Evolutionary conservation across 2,329 filamentous ascomycete species (phyloP).

Genomic region (Fusarium decemcellulare): DNA sequence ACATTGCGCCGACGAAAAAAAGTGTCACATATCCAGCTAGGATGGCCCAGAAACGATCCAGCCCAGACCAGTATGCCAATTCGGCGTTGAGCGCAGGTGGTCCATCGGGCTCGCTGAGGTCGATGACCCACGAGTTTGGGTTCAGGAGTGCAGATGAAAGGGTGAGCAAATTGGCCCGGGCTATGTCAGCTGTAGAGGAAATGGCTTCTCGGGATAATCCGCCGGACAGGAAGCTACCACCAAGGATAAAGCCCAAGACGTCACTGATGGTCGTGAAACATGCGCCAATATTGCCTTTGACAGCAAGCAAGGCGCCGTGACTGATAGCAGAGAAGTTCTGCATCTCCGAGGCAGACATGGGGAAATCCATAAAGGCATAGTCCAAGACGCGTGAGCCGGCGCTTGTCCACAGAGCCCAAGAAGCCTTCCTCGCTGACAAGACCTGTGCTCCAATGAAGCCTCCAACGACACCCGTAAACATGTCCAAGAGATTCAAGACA

Average conservation of each 20-base stretch:
- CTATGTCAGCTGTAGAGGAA: constrained; percentile 20
- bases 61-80: constrained; percentile 76
- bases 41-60: constrained; percentile 79
- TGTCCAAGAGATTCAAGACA: constrained; percentile 56
- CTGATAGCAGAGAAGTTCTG: constrained; percentile 84
- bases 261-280: constrained; percentile 57
- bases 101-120: constrained; percentile 61
- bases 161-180: constrained; percentile 35
- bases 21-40: constrained; percentile 85
- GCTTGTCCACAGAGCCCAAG: constrained; percentile 59
- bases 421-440: constrained; percentile 53
- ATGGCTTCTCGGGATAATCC: constrained; percentile 26
- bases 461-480: constrained; percentile 53
- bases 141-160: constrained; percentile 53
- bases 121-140: constrained; percentile 72
- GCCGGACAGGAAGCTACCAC: constrained; percentile 55
- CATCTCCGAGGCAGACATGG: constrained; percentile 72
- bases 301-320: constrained; percentile 75
- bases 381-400: constrained; percentile 64
- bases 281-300: constrained; percentile 68
- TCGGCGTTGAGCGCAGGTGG: constrained; percentile 64
- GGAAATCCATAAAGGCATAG: constrained; percentile 65
- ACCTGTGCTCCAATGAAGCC: constrained; percentile 49
- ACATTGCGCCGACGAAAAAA: constrained; percentile 81
- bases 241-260: constrained; percentile 59